Percentiles rank a stretch among this genome's conserved stretches.
These are phyloP conservation scores for Aspergillus steynii DNA, from an alignment of 495 filamentous ascomycete species.

Conservation along the genomic window DNA sequence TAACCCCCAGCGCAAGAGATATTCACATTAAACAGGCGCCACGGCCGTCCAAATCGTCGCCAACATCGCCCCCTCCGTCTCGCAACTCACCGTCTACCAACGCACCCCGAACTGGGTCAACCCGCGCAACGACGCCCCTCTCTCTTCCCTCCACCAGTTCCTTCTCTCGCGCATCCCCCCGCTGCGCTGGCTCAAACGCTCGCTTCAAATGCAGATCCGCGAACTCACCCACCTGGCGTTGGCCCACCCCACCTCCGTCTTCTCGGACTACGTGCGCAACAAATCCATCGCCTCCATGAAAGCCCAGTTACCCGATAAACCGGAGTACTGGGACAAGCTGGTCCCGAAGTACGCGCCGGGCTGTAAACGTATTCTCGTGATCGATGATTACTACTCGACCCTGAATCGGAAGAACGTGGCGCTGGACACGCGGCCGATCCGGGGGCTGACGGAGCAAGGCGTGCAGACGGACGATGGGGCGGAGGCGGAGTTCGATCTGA, in stretches of 20 bases:
- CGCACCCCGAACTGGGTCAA: slow-evolving; percentile 69
- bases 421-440: slow-evolving; percentile 50
- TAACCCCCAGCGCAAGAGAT: slow-evolving; percentile 1
- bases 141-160: slow-evolving; percentile 37
- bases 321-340: slow-evolving; percentile 49
- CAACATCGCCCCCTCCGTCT: slow-evolving; percentile 55
- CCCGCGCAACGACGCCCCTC: slow-evolving; percentile 43
- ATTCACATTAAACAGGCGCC: slow-evolving; percentile 47
- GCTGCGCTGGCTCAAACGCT: slow-evolving; percentile 47
- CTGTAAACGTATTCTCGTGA: slow-evolving; percentile 57
- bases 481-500: slow-evolving; percentile 49
- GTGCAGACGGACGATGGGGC: slow-evolving; percentile 42
- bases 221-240: slow-evolving; percentile 44
- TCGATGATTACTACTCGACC: slow-evolving; percentile 55
- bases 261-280: slow-evolving; percentile 33
- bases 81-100: slow-evolving; percentile 64
- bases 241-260: slow-evolving; percentile 31
- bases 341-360: slow-evolving; percentile 52
- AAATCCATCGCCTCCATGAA: slow-evolving; percentile 32
- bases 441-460: slow-evolving; percentile 39
- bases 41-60: slow-evolving; percentile 73
- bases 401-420: slow-evolving; percentile 43
- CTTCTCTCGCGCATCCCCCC: slow-evolving; percentile 46
- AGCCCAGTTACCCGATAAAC: slow-evolving; percentile 35
- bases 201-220: slow-evolving; percentile 47